Percentiles rank a stretch among this genome's conserved stretches.
These are phyloP conservation scores for Crucihimalaya himalaica DNA, from an alignment of 345 rosid species.

Conservation along the genomic window DNA sequence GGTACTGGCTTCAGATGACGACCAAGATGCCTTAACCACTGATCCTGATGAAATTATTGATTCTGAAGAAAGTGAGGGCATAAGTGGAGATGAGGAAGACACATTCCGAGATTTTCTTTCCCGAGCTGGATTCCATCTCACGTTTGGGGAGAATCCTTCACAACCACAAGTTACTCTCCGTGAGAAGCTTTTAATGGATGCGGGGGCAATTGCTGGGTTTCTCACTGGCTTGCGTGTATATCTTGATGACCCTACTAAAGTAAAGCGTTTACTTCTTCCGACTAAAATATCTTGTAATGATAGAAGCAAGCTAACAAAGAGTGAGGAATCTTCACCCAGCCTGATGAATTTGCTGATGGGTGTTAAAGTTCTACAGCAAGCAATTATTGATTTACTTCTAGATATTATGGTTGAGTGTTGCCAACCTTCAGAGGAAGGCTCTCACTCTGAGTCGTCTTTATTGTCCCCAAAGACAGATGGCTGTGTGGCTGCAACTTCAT, in stretches of 20 bases:
- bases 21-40: conserved; percentile 96
- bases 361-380: conserved; percentile 98
- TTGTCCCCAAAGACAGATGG: conserved; percentile 34
- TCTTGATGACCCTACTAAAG: conserved; percentile 98
- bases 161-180: conserved; percentile 68
- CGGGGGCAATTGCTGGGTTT: conserved; percentile 99
- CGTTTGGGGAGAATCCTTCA: conserved; percentile 88
- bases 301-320: conserved; percentile 66
- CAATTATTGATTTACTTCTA: conserved; percentile 91
- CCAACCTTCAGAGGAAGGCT: conserved; percentile 84
- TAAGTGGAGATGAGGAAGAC: conserved; percentile 98
- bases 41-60: conserved; percentile 99
- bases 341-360: conserved; percentile 99
- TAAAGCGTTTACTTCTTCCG: conserved; percentile 95
- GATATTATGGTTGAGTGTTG: conserved; percentile 99
- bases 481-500: conserved; percentile 29
- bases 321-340: conserved; percentile 93
- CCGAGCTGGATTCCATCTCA: conserved; percentile 95
- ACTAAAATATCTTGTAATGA: conserved; percentile 82
- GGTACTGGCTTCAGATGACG: conserved; percentile 98
- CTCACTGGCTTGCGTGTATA: conserved; percentile 93
- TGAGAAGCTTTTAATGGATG: conserved; percentile 95
- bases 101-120: conserved; percentile 95
- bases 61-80: conserved; percentile 96
- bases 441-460: conserved; percentile 35